Conservation (phyloP, 768 basidiomycete species). For the Coprinopsis strossmayeri region DNA sequence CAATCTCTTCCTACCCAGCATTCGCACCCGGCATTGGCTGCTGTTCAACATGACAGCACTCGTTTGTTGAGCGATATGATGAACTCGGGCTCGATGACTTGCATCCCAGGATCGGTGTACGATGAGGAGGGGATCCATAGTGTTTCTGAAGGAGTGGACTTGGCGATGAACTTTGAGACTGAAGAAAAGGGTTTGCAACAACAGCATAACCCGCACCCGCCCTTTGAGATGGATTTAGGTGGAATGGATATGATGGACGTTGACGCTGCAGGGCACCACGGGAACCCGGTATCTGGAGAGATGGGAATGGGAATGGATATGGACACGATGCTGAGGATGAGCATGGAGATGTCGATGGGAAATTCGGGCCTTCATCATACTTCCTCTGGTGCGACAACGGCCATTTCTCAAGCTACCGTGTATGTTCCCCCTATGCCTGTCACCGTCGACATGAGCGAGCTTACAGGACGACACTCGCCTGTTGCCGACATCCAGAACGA, state of each 20-base stretch:
- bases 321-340: slow-evolving; percentile 13
- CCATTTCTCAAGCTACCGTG: not conserved
- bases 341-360: not conserved
- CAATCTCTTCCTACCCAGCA: not conserved
- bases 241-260: slow-evolving; percentile 11
- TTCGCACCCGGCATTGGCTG: not conserved
- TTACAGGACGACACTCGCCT: too few species aligned
- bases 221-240: slow-evolving; percentile 4
- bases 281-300: slow-evolving; percentile 1
- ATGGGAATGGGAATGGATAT: slow-evolving; percentile 17
- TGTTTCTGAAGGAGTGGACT: not conserved
- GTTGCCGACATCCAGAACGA: too few species aligned
- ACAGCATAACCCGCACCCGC: not conserved
- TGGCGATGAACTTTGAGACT: not conserved
- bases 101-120: slow-evolving; percentile 2
- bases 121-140: not conserved
- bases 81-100: slow-evolving; percentile 7
- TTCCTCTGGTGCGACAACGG: not conserved
- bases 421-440: not conserved
- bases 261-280: slow-evolving; percentile 4
- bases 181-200: slow-evolving; percentile 2
- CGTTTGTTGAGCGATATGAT: slow-evolving; percentile 6
- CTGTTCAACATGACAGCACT: not conserved
- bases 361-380: slow-evolving; percentile 3
- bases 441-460: not conserved